Conservation (phyloP, 2,329 filamentous ascomycete species). For the Beauveria pseudobassiana region DNA sequence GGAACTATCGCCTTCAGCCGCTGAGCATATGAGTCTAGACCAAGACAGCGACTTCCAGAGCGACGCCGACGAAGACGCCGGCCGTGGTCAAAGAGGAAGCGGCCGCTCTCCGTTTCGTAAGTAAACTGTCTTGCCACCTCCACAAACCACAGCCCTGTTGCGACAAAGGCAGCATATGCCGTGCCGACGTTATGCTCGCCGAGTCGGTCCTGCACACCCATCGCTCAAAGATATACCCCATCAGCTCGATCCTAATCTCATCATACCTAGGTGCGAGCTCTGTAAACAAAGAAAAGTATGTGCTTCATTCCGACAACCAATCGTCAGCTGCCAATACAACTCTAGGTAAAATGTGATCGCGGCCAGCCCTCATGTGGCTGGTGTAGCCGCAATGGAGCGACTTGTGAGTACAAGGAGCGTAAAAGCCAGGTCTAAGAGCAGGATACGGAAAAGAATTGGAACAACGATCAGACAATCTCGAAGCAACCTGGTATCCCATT, state of each 20-base stretch:
- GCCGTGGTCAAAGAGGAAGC: slow-evolving; percentile 48
- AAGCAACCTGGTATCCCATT: slow-evolving; percentile 59
- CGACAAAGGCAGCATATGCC: background rate
- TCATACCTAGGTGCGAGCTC: slow-evolving; percentile 56
- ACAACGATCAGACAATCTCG: slow-evolving; percentile 62
- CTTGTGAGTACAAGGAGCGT: slow-evolving; percentile 61
- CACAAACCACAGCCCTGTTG: background rate
- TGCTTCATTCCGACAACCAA: background rate
- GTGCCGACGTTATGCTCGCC: background rate
- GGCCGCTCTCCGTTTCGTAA: slow-evolving; percentile 54
- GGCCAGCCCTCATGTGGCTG: slow-evolving; percentile 65
- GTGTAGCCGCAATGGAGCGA: slow-evolving; percentile 56
- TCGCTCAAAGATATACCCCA: background rate
- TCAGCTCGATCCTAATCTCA: slow-evolving; percentile 28
- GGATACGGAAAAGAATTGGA: slow-evolving; percentile 68
- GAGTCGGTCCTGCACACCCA: background rate
- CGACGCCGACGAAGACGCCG: slow-evolving; percentile 38
- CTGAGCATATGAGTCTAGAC: slow-evolving; percentile 27
- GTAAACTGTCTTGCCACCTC: slow-evolving; percentile 17
- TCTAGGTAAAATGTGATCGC: slow-evolving; percentile 65
- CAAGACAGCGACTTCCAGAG: slow-evolving; percentile 45
- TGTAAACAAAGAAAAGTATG: slow-evolving; percentile 74
- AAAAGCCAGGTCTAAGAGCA: slow-evolving; percentile 59
- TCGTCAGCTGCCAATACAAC: slow-evolving; percentile 12
- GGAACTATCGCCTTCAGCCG: slow-evolving; percentile 18